Base-by-base conservation (phyloP, 305 asterid genomes). In the Fraxinus ornus region DNA sequence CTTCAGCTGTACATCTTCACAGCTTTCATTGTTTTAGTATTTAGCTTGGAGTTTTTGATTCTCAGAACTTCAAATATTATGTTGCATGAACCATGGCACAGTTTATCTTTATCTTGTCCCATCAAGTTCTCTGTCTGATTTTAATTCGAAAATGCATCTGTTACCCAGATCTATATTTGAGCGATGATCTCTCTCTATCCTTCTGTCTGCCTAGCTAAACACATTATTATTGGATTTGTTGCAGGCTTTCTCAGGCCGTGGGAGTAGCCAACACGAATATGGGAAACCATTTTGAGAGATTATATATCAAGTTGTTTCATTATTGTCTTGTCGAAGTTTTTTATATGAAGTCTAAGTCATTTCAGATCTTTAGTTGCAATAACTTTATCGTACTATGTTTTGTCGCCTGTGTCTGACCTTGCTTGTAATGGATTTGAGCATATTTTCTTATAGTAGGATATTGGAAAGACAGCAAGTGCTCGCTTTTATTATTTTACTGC, bases 261-360 rank as follows among this genome's bases (percentile, higher is more conserved):
- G 90, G 90, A 85, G 88, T 87, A 87, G 88, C 90, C 88, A 60
- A 60, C 82, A 0, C 90, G 83, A 74, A 76, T 87, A 83, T 33
- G 90, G 90, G 79, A 87, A 87, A 76, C 90, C 90, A 47, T 87
- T 85, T 81, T 85, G 84, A 85, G 77, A 72, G 77, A 24, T 33
- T 35, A 72, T n/a, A 2, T 72, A 35, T 33, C 13, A 7, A 72
- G 49, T 26, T 72, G 47, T 72, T 35, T 72, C 15, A 35, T 13
- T 33, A 2, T 24, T 6, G 24, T 66, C 37, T 5, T 37, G 66
- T 36, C 44, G 4, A 39, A 32, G 21, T 8, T 72, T 37, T 21
- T 72, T 72, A 33, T n/a, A 72, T 19, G 26, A 33, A 72, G 49
- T 72, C 26, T 32, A 5, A 33, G 77, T 72, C 22, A 72, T 33